phyloP scores from a whole-genome alignment of 2,329 filamentous ascomycete genomes.

The Pseudocercospora macadamiae region DNA sequence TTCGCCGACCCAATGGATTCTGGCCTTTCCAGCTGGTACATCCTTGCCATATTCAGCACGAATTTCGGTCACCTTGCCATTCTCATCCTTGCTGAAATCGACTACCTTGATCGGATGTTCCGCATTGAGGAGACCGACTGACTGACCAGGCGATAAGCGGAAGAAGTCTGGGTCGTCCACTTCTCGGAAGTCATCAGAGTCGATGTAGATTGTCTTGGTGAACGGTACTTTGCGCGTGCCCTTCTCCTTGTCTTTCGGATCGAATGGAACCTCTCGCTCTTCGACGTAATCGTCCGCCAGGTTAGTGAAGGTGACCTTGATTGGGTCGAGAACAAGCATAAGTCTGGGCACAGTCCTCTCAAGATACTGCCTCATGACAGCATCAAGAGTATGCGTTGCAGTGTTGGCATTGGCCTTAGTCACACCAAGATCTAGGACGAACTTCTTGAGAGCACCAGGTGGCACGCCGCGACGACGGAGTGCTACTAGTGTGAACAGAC shows the following conservation, averaged over 20 bases:
- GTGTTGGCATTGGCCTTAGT: constrained; percentile 81
- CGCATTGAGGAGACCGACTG: constrained; percentile 72
- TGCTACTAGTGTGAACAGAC: constrained; percentile 83
- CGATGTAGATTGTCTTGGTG: constrained; percentile 82
- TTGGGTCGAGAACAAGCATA: constrained; percentile 85
- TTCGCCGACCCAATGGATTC: constrained; percentile 86
- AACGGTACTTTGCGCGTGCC: constrained; percentile 66
- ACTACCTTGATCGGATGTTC: constrained; percentile 71
- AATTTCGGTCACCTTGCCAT: constrained; percentile 68
- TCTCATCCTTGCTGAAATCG: constrained; percentile 68
- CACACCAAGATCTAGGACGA: constrained; percentile 88
- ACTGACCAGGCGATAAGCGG: constrained; percentile 74
- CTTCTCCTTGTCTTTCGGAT: constrained; percentile 74
- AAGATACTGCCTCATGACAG: constrained; percentile 81
- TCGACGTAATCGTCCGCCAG: constrained; percentile 67
- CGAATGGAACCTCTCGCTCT: constrained; percentile 74
- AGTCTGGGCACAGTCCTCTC: constrained; percentile 85
- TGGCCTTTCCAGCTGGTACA: constrained; percentile 47
- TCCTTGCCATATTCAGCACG: constrained; percentile 73
- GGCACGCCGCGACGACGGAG: constrained; percentile 84
- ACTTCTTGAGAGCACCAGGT: constrained; percentile 83
- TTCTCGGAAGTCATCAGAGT: constrained; percentile 76
- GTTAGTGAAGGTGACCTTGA: constrained; percentile 81
- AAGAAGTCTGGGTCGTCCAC: constrained; percentile 74
- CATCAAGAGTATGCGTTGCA: constrained; percentile 79